Conservation (phyloP, 2,329 filamentous ascomycete genomes). For the Immersiporthe knoxdaviesiana region DNA sequence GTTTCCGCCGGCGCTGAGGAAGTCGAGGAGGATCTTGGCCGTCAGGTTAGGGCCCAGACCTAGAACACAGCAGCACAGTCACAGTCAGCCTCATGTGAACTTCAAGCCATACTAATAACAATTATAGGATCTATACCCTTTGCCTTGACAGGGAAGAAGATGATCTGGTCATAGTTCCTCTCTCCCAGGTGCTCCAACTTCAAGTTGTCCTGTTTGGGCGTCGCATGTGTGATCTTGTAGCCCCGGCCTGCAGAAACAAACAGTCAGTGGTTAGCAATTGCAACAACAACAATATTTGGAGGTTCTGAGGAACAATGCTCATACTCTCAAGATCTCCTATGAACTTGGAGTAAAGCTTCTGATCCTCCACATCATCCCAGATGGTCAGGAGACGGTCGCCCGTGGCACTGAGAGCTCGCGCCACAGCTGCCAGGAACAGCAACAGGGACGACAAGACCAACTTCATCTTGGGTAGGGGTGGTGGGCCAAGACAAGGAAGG, state of each 20-base stretch:
- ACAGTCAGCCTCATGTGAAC: not conserved
- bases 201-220: slow-evolving; percentile 78
- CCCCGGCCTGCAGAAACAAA: slow-evolving; percentile 73
- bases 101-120: not conserved
- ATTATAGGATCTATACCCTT: slow-evolving; percentile 72
- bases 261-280: slow-evolving; percentile 33
- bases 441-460: slow-evolving; percentile 73
- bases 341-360: slow-evolving; percentile 82
- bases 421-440: slow-evolving; percentile 67
- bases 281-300: slow-evolving; percentile 5
- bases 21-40: slow-evolving; percentile 84
- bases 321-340: slow-evolving; percentile 72
- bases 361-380: slow-evolving; percentile 79
- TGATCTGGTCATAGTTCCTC: slow-evolving; percentile 85
- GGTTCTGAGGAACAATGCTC: slow-evolving; percentile 33
- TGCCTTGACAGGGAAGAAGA: slow-evolving; percentile 85
- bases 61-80: slow-evolving; percentile 39
- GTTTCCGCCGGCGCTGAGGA: slow-evolving; percentile 90
- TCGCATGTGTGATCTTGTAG: slow-evolving; percentile 79
- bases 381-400: slow-evolving; percentile 84
- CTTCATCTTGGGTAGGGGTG: slow-evolving; percentile 68
- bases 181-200: slow-evolving; percentile 85
- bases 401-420: slow-evolving; percentile 75
- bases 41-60: slow-evolving; percentile 87
- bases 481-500: not conserved